Conservation (phyloP, 176 grass and related monocot species). For the Echinochloa phyllopogon region DNA sequence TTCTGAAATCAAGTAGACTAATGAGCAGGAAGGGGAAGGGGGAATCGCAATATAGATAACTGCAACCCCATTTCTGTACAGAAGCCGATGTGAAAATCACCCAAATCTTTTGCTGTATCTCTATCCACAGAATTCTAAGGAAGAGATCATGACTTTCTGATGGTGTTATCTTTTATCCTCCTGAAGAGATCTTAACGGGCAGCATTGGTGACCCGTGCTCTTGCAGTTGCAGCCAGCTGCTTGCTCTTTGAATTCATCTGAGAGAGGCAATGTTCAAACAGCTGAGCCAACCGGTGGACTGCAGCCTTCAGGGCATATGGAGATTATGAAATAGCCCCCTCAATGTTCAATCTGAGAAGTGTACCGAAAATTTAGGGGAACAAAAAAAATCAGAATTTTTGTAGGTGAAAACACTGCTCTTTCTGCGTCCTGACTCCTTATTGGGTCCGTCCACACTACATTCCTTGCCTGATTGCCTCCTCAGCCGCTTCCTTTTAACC, state of each 20-base stretch:
- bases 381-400: background rate
- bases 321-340: background rate
- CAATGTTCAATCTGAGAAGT: background rate
- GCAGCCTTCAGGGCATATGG: background rate
- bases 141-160: background rate
- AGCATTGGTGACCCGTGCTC: no score
- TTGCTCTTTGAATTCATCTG: background rate
- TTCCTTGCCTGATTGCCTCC: no score
- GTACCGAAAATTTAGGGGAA: background rate
- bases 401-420: background rate
- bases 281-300: background rate
- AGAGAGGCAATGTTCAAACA: background rate
- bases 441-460: background rate
- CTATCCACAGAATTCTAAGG: background rate
- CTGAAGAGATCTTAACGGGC: no score
- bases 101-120: background rate
- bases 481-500: background rate
- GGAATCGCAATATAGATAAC: background rate
- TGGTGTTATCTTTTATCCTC: background rate
- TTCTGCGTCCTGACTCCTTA: no score
- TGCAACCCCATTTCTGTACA: background rate
- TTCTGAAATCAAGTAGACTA: background rate
- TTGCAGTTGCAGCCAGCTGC: no score
- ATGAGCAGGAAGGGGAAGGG: no score
- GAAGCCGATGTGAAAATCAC: background rate